A percentile compares a stretch with the other conserved stretches of the same genome.
Conservation (phyloP, 2,329 filamentous ascomycete genomes). For the Monosporascus sp. region DNA sequence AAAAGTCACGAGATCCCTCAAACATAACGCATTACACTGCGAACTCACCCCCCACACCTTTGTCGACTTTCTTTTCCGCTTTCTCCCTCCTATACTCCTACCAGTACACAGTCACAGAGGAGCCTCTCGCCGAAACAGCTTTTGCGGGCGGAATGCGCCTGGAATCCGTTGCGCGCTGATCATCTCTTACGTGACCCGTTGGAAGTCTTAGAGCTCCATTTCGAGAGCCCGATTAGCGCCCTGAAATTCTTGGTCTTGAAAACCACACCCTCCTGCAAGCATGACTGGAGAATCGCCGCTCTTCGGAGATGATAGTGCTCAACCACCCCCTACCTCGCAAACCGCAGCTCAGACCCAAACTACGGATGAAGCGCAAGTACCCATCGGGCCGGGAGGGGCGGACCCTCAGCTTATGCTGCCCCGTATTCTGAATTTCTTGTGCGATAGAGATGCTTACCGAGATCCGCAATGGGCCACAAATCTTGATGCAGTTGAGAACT, state of each 20-base stretch:
- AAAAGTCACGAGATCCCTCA: slow-evolving; percentile 9
- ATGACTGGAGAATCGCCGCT: not conserved
- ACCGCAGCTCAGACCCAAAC: too few relatives aligned
- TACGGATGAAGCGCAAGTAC: not conserved
- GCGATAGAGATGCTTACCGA: slow-evolving; percentile 41
- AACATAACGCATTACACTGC: not conserved
- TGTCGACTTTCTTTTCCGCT: slow-evolving; percentile 3
- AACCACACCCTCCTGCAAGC: not conserved
- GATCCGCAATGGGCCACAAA: slow-evolving; percentile 22
- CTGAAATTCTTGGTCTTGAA: not conserved
- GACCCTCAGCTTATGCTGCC: slow-evolving; percentile 31
- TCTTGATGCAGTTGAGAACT: slow-evolving; percentile 27
- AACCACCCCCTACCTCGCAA: not conserved
- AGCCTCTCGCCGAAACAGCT: not conserved
- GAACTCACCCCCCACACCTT: slow-evolving; percentile 3
- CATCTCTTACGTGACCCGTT: not conserved
- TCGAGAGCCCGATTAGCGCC: not conserved
- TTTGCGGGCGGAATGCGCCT: not conserved
- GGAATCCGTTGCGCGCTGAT: not conserved
- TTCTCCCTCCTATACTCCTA: slow-evolving; percentile 6
- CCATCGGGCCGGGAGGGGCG: slow-evolving; percentile 20
- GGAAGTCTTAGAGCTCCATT: too few relatives aligned
- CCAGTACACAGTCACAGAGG: not conserved
- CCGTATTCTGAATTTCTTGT: slow-evolving; percentile 38
- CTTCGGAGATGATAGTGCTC: not conserved